These are phyloP conservation scores for Coccomyxa sp. DNA, from an alignment of 139 green algal species.

Conservation along the genomic window DNA sequence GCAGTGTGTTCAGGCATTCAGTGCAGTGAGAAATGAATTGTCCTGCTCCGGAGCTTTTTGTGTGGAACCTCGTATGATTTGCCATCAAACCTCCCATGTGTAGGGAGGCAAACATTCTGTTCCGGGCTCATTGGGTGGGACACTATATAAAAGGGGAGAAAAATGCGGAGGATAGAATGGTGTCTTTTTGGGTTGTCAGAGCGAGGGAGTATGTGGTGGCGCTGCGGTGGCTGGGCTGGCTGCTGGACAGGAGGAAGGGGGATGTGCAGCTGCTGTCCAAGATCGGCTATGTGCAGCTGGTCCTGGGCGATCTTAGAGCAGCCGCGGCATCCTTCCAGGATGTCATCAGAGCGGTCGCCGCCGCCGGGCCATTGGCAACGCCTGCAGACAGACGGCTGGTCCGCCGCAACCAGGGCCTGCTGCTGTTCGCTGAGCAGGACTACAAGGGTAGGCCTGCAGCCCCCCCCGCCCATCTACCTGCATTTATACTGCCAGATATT, in stretches of 20 bases:
- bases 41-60: neutral
- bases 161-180: too few relatives aligned
- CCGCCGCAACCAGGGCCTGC: slow-evolving; percentile 20
- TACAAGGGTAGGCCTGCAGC: slow-evolving; percentile 15
- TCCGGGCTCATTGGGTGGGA: too few relatives aligned
- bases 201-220: slow-evolving; percentile 10
- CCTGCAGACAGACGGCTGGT: neutral
- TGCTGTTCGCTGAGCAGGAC: slow-evolving; percentile 26
- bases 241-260: neutral
- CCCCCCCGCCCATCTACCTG: too few relatives aligned
- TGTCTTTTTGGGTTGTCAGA: slow-evolving; percentile 3
- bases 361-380: neutral
- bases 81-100: neutral
- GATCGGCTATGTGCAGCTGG: slow-evolving; percentile 20
- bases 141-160: neutral
- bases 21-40: neutral
- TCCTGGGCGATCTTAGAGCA: slow-evolving; percentile 21
- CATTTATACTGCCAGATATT: too few relatives aligned
- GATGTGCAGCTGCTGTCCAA: slow-evolving; percentile 10
- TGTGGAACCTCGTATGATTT: neutral
- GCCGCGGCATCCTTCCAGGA: slow-evolving; percentile 13
- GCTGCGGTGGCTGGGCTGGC: slow-evolving; percentile 19
- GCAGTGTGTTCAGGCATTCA: too few relatives aligned
- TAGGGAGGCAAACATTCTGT: neutral
- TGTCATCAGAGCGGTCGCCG: neutral